Evolutionary conservation across 2,329 filamentous ascomycete species (phyloP).

Genomic region (Nigrospora sphaerica): DNA sequence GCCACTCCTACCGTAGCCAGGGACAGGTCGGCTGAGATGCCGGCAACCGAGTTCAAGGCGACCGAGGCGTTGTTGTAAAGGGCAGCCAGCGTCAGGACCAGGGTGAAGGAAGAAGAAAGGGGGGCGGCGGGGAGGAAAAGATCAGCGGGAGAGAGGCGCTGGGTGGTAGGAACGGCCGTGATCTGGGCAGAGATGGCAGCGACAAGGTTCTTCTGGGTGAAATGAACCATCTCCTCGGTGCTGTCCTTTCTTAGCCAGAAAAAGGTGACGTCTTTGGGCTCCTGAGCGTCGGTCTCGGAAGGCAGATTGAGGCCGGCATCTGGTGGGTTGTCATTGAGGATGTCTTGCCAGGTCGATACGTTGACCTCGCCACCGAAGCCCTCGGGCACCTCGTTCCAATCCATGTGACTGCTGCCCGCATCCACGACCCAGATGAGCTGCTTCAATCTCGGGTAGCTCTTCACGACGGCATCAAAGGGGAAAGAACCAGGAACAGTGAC

Average conservation of each 20-base stretch:
- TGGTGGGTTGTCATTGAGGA: slow-evolving; percentile 63
- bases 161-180: slow-evolving; percentile 64
- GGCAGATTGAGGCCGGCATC: slow-evolving; percentile 58
- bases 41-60: slow-evolving; percentile 82
- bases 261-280: slow-evolving; percentile 51
- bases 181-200: slow-evolving; percentile 76
- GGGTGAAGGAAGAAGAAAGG: slow-evolving; percentile 70
- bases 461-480: slow-evolving; percentile 66
- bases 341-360: slow-evolving; percentile 88
- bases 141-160: slow-evolving; percentile 68
- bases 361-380: slow-evolving; percentile 68
- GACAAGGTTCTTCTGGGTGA: slow-evolving; percentile 78
- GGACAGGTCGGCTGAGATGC: slow-evolving; percentile 61
- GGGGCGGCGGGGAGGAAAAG: slow-evolving; percentile 80
- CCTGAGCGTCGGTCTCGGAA: slow-evolving; percentile 44
- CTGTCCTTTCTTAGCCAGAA: slow-evolving; percentile 56
- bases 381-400: slow-evolving; percentile 85
- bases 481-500: slow-evolving; percentile 83
- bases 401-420: slow-evolving; percentile 82
- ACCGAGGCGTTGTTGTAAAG: slow-evolving; percentile 80
- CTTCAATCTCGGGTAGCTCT: slow-evolving; percentile 62
- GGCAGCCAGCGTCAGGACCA: slow-evolving; percentile 73
- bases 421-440: slow-evolving; percentile 91
- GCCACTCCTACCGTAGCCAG: slow-evolving; percentile 67
- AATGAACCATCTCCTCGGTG: slow-evolving; percentile 67